Percentiles rank a stretch among this genome's conserved stretches.
phyloP scores from a whole-genome alignment of 2,329 filamentous ascomycete species.

The Triangularia setosa region DNA sequence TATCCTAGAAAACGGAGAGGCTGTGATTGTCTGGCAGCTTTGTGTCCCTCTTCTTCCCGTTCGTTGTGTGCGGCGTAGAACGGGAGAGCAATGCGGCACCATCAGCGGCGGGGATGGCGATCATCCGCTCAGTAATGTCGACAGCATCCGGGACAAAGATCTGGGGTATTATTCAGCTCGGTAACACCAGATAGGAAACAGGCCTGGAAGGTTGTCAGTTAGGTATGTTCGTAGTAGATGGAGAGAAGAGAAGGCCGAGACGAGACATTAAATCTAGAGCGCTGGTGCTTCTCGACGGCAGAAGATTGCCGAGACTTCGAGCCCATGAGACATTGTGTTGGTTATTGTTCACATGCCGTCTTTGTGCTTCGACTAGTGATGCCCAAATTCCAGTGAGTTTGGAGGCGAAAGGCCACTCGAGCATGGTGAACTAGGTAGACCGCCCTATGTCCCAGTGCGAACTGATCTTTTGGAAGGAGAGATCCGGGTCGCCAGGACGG shows the following conservation, averaged over 20 bases:
- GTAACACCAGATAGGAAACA: background rate
- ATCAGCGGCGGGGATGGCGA: background rate
- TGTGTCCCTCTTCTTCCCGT: background rate
- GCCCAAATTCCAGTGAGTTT: background rate
- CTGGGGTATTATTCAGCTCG: background rate
- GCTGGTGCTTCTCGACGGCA: background rate
- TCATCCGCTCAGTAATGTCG: background rate
- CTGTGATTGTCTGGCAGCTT: background rate
- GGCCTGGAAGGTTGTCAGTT: background rate
- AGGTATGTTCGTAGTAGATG: background rate
- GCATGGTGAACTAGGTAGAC: too few species aligned
- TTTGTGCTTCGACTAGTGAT: background rate
- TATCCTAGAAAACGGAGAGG: background rate
- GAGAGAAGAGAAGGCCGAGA: background rate
- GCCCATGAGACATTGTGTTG: background rate
- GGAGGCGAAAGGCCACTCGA: background rate
- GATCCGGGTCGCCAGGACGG: background rate
- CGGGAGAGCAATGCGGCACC: background rate
- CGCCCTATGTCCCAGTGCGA: background rate
- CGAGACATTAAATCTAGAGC: background rate
- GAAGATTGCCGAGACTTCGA: background rate
- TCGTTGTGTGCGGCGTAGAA: background rate
- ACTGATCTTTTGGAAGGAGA: background rate
- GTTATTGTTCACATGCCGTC: background rate
- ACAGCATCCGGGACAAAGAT: background rate